Evolutionary conservation across 345 rosid genomes (phyloP).

Genomic region (Sisymbrium irio): DNA sequence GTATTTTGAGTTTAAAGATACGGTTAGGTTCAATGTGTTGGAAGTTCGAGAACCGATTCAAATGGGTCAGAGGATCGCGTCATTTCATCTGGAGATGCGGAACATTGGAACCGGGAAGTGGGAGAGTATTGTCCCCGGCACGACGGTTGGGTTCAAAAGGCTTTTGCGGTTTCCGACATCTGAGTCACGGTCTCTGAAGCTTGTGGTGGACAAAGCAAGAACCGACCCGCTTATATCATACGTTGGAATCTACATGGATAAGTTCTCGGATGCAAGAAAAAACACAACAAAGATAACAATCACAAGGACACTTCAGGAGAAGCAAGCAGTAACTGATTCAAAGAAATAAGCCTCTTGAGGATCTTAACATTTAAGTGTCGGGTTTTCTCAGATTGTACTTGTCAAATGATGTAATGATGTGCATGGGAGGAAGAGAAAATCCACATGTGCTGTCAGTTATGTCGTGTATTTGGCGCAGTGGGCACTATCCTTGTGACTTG

Average conservation of each 20-base stretch:
- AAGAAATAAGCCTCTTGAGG: neutral
- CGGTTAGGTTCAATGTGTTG: constrained; percentile 64
- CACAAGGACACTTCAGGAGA: constrained; percentile 27
- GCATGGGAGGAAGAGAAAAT: too few species aligned
- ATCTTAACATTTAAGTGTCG: neutral
- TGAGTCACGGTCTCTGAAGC: constrained; percentile 47
- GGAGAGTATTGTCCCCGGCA: constrained; percentile 55
- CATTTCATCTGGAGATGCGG: constrained; percentile 55
- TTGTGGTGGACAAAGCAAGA: constrained; percentile 61
- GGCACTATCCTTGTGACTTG: neutral
- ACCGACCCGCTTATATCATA: constrained; percentile 74
- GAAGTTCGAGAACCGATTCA: constrained; percentile 82
- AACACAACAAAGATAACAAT: constrained; percentile 15
- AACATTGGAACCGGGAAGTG: constrained; percentile 43
- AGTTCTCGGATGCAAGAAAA: constrained; percentile 30
- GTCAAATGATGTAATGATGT: neutral
- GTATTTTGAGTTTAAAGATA: constrained; percentile 44
- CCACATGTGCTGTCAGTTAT: too few species aligned
- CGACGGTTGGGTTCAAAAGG: constrained; percentile 77
- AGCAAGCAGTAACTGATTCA: constrained; percentile 4
- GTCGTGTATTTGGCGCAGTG: neutral
- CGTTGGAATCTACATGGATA: constrained; percentile 64
- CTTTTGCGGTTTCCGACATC: constrained; percentile 54
- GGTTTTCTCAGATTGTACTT: neutral
- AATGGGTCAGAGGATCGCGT: constrained; percentile 70